These are phyloP conservation scores for Starmerella apicola DNA, from an alignment of 805 yeast species.

Conservation along the genomic window DNA sequence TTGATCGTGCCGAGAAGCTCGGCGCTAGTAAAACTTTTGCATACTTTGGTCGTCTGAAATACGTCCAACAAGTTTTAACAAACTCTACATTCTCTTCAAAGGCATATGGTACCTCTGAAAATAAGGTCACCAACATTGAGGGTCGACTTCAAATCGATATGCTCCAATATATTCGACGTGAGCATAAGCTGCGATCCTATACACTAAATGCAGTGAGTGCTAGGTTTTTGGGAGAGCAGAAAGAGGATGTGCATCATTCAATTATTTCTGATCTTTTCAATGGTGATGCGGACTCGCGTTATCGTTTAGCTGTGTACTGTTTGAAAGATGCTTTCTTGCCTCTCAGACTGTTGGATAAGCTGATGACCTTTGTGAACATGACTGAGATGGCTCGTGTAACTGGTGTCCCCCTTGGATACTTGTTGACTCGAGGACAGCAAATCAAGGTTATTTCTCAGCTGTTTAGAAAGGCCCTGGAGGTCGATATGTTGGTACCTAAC, in stretches of 20 bases:
- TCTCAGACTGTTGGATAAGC: slow-evolving; percentile 70
- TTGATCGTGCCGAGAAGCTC: slow-evolving; percentile 75
- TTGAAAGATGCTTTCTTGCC: slow-evolving; percentile 93
- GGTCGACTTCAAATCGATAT: slow-evolving; percentile 93
- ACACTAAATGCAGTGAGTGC: slow-evolving; percentile 93
- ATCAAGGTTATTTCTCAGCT: slow-evolving; percentile 93
- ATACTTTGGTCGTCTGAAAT: slow-evolving; percentile 65
- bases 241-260: slow-evolving; percentile 96
- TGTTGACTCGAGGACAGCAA: slow-evolving; percentile 89
- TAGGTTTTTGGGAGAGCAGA: slow-evolving; percentile 84
- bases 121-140: slow-evolving; percentile 80
- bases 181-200: slow-evolving; percentile 85
- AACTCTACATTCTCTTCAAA: slow-evolving; percentile 81
- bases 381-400: slow-evolving; percentile 99
- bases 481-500: slow-evolving; percentile 83
- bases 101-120: slow-evolving; percentile 93
- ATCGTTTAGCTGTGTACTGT: slow-evolving; percentile 94
- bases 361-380: slow-evolving; percentile 93
- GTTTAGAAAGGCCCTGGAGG: slow-evolving; percentile 80
- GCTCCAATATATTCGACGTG: slow-evolving; percentile 86
- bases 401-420: slow-evolving; percentile 90
- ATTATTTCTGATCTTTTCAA: slow-evolving; percentile 90
- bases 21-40: slow-evolving; percentile 54
- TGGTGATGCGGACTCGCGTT: slow-evolving; percentile 81
- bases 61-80: slow-evolving; percentile 61